Evolutionary conservation across 2,329 filamentous ascomycete genomes (phyloP).

Genomic region (Aspergillus pseudotamarii): DNA sequence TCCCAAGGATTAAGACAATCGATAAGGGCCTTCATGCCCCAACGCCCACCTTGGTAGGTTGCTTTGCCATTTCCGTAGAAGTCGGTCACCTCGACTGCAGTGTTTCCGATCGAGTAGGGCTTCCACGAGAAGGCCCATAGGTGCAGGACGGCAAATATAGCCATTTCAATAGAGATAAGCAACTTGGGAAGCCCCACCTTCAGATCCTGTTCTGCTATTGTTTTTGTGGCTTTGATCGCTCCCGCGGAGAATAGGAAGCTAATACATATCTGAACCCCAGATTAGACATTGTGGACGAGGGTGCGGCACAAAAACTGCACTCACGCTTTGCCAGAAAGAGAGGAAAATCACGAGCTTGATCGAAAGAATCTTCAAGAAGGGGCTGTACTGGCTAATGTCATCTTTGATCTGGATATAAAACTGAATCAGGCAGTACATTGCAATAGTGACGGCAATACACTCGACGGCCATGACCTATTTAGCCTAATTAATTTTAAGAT

Average conservation of each 20-base stretch:
- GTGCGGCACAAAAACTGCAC: slow-evolving; percentile 14
- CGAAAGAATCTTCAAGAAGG: slow-evolving; percentile 78
- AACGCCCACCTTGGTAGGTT: slow-evolving; percentile 64
- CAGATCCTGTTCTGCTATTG: slow-evolving; percentile 72
- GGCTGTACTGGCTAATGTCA: slow-evolving; percentile 68
- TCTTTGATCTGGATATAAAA: slow-evolving; percentile 78
- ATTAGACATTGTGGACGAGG: neutral
- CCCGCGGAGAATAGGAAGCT: slow-evolving; percentile 64
- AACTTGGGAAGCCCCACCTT: slow-evolving; percentile 79
- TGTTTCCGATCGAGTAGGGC: slow-evolving; percentile 61
- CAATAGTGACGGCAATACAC: slow-evolving; percentile 71
- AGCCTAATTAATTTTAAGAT: slow-evolving; percentile 10
- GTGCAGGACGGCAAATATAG: slow-evolving; percentile 75
- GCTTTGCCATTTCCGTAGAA: slow-evolving; percentile 49
- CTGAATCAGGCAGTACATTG: slow-evolving; percentile 87
- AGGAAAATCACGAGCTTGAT: slow-evolving; percentile 93
- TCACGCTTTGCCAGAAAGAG: slow-evolving; percentile 77
- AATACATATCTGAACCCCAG: slow-evolving; percentile 52
- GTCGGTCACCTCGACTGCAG: slow-evolving; percentile 47
- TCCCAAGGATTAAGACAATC: slow-evolving; percentile 83
- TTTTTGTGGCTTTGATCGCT: slow-evolving; percentile 63
- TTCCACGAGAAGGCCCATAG: slow-evolving; percentile 80
- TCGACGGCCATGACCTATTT: slow-evolving; percentile 67
- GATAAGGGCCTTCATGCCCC: slow-evolving; percentile 66
- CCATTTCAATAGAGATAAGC: slow-evolving; percentile 83